Evolutionary conservation across 192 early-diverging fungal genomes (phyloP).

Genomic region (Thoreauomyces humboldtii): DNA sequence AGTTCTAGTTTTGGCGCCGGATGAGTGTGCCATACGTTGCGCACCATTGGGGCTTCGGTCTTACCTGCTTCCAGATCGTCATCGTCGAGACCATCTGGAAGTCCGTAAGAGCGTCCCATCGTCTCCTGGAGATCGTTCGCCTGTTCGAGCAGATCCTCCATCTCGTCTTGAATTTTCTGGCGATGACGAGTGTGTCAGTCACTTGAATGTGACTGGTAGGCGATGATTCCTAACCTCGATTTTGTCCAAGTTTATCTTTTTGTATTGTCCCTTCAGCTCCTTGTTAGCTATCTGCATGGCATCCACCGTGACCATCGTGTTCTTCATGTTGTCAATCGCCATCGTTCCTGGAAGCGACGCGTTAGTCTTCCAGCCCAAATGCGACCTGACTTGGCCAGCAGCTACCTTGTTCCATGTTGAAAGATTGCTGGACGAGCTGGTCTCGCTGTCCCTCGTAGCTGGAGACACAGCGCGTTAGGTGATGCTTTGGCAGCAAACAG

Average conservation of each 20-base stretch:
- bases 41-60: no score
- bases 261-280: slow-evolving; percentile 94
- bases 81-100: slow-evolving; percentile 96
- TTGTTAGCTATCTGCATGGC: slow-evolving; percentile 96
- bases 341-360: slow-evolving; percentile 35
- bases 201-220: neutral
- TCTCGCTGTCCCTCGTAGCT: slow-evolving; percentile 92
- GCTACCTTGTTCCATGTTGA: slow-evolving; percentile 97
- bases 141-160: slow-evolving; percentile 96
- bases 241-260: slow-evolving; percentile 90
- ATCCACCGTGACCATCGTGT: slow-evolving; percentile 93
- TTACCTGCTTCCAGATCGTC: slow-evolving; percentile 92
- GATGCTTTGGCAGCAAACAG: no score
- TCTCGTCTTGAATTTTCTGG: slow-evolving; percentile 93
- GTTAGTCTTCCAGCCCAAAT: no score
- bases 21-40: no score
- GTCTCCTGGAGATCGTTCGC: slow-evolving; percentile 98
- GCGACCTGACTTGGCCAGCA: no score
- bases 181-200: neutral
- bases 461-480: neutral
- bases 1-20: no score
- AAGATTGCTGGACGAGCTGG: slow-evolving; percentile 92
- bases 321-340: slow-evolving; percentile 94
- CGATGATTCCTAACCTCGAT: slow-evolving; percentile 68
- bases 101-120: slow-evolving; percentile 83